phyloP scores from a whole-genome alignment of 768 basidiomycete species.

The Russula earlei region DNA sequence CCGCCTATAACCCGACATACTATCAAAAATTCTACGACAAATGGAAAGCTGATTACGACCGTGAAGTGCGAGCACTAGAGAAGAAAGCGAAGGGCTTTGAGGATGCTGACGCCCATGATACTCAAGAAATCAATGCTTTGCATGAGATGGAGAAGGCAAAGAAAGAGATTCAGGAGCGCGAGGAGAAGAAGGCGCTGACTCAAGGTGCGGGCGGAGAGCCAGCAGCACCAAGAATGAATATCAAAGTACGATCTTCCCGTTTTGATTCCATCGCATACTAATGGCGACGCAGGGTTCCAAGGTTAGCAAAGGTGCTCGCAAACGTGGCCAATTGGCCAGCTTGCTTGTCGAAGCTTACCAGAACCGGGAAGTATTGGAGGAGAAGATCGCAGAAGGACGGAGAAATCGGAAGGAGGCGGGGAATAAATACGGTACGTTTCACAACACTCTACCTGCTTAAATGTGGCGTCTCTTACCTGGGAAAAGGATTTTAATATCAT shows the following conservation, averaged over 20 bases:
- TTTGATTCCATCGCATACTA: background rate
- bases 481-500: conserved; percentile 9
- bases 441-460: background rate
- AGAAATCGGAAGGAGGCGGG: conserved; percentile 84
- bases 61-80: conserved; percentile 62
- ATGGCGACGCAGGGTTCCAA: conserved; percentile 49
- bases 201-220: conserved; percentile 44
- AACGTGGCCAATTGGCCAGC: conserved; percentile 71
- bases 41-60: conserved; percentile 67
- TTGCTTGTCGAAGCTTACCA: conserved; percentile 74
- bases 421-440: conserved; percentile 72
- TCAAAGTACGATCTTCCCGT: conserved; percentile 45
- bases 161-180: conserved; percentile 61
- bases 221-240: conserved; percentile 71
- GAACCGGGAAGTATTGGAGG: conserved; percentile 76
- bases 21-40: conserved; percentile 59
- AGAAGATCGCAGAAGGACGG: conserved; percentile 72
- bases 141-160: conserved; percentile 74
- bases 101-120: conserved; percentile 44
- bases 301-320: conserved; percentile 55
- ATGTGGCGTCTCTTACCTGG: background rate
- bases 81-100: conserved; percentile 65
- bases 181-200: conserved; percentile 70
- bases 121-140: conserved; percentile 52
- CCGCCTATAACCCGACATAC: conserved; percentile 59